phyloP scores from a whole-genome alignment of 2,329 filamentous ascomycete species.

The Coniella vitis region DNA sequence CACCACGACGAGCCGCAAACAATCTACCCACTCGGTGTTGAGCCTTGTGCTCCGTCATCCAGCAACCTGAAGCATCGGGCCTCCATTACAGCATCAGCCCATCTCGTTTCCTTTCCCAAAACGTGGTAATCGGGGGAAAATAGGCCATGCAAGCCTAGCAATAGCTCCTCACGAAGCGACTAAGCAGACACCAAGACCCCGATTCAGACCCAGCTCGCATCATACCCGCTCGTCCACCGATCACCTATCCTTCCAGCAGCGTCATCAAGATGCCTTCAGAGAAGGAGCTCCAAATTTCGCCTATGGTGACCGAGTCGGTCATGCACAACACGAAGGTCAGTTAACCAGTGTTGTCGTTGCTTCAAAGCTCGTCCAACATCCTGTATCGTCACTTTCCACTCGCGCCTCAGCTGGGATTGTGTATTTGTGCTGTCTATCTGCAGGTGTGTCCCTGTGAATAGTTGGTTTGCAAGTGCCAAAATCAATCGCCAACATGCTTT shows the following conservation, averaged over 20 bases:
- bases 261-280: conserved; percentile 56
- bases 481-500: no score
- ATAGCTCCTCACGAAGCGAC: background rate
- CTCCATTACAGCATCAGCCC: background rate
- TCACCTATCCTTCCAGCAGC: background rate
- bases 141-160: background rate
- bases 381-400: background rate
- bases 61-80: background rate
- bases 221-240: background rate
- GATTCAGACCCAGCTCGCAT: background rate
- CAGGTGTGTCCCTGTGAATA: no score
- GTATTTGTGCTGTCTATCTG: no score
- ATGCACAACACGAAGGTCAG: conserved; percentile 74
- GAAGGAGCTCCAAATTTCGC: conserved; percentile 65
- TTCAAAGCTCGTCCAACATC: background rate
- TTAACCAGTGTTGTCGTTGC: conserved; percentile 7
- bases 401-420: background rate
- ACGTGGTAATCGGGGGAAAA: background rate
- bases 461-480: no score
- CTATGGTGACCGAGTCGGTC: conserved; percentile 72
- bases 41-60: background rate
- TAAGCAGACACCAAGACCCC: no score
- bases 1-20: background rate
- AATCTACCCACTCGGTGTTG: background rate
- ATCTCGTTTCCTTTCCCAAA: background rate